Evolutionary conservation across 2,329 filamentous ascomycete genomes (phyloP).

Genomic region (Rhinocladiella similis): DNA sequence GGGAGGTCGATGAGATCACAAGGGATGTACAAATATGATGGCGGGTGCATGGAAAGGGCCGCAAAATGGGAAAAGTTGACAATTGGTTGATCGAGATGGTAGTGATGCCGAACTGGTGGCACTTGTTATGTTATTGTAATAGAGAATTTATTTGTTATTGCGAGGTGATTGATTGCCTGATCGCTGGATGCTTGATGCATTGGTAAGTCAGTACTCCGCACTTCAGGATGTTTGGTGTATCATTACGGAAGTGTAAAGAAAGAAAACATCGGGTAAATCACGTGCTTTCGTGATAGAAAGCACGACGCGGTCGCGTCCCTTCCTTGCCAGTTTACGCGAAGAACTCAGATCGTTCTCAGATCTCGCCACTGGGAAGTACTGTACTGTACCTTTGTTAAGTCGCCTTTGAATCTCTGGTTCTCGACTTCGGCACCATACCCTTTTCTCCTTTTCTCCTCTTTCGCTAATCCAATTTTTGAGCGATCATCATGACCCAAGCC

Average conservation of each 20-base stretch:
- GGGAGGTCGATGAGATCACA: background rate
- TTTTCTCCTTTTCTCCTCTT: background rate
- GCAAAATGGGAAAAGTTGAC: background rate
- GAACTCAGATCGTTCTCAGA: too few species aligned
- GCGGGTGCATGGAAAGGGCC: background rate
- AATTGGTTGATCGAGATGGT: background rate
- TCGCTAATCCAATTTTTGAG: background rate
- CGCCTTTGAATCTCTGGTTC: too few species aligned
- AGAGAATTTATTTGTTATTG: background rate
- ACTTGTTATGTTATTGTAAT: background rate
- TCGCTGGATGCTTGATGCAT: background rate
- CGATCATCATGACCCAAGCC: slow-evolving; percentile 26
- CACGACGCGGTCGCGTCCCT: too few species aligned
- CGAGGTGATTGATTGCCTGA: background rate
- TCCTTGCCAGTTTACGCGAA: too few species aligned
- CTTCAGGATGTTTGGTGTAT: too few species aligned
- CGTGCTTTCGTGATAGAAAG: too few species aligned
- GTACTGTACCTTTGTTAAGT: too few species aligned
- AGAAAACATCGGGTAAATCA: too few species aligned
- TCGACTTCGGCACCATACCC: background rate
- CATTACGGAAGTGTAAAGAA: too few species aligned
- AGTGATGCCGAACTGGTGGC: background rate
- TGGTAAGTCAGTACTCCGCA: background rate
- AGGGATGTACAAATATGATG: background rate
- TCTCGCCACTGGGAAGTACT: background rate